A percentile compares a stretch with the other conserved stretches of the same genome.
These are phyloP conservation scores for Leccinum colubrinum DNA, from an alignment of 1,284 basidiomycete genomes.

Conservation along the genomic window DNA sequence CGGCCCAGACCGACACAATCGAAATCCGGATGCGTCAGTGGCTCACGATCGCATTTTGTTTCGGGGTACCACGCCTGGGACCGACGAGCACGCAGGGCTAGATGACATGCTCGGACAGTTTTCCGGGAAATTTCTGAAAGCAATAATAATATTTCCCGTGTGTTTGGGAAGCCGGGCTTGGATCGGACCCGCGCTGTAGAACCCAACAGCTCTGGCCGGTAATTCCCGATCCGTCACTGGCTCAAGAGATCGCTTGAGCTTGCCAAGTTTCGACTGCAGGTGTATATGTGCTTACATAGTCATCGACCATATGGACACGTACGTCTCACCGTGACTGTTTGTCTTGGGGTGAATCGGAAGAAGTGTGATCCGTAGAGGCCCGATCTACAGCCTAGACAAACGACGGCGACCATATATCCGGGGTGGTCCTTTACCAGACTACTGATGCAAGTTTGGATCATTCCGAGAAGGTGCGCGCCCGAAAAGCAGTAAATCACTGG, in stretches of 20 bases:
- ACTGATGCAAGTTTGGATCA: no score
- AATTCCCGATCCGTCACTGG: conserved; percentile 3
- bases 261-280: not conserved
- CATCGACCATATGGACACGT: not conserved
- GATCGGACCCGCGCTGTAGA: conserved; percentile 6
- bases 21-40: not conserved
- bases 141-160: not conserved
- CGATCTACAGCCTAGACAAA: not conserved
- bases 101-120: not conserved
- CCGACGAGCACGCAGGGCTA: not conserved
- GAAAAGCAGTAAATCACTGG: no score
- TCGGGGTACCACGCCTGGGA: not conserved
- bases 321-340: not conserved
- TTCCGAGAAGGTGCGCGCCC: no score
- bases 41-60: not conserved
- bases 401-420: no score
- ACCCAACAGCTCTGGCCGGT: conserved; percentile 21
- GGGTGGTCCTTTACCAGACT: not conserved
- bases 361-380: not conserved
- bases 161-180: not conserved
- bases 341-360: not conserved
- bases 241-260: not conserved
- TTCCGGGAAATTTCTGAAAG: not conserved
- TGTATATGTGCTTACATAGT: no score
- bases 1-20: not conserved